Evolutionary conservation across 2,329 filamentous ascomycete species (phyloP).

Genomic region (Hymenoscyphus repandus): DNA sequence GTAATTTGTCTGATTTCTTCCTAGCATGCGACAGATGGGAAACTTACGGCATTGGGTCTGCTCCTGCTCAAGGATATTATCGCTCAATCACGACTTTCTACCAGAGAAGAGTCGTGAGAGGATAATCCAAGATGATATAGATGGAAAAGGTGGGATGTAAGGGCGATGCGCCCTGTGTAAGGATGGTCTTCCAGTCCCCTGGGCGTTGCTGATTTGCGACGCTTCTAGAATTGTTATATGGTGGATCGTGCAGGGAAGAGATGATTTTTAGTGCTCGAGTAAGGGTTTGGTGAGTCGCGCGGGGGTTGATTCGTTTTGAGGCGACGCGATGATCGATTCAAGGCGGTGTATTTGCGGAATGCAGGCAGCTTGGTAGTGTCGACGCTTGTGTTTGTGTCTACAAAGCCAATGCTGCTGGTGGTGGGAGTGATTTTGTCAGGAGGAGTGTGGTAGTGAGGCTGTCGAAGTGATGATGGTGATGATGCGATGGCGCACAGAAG

Average conservation of each 20-base stretch:
- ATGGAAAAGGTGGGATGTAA: constrained; percentile 11
- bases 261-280: background rate
- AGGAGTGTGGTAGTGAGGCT: background rate
- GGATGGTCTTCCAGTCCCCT: background rate
- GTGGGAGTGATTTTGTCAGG: background rate
- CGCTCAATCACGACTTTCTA: constrained; percentile 29
- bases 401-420: background rate
- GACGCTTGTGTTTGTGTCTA: background rate
- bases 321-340: background rate
- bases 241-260: background rate
- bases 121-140: constrained; percentile 23
- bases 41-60: constrained; percentile 22
- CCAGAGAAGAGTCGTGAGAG: constrained; percentile 30
- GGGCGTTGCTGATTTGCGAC: background rate
- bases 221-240: background rate
- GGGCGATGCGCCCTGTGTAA: constrained; percentile 7
- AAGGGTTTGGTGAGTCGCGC: background rate
- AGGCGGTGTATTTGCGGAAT: constrained; percentile 4
- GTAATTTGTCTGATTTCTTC: background rate
- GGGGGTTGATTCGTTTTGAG: background rate
- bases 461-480: background rate
- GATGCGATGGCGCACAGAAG: background rate
- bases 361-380: background rate
- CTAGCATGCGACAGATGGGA: background rate
- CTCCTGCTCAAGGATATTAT: constrained; percentile 24